Conservation (phyloP, 495 filamentous ascomycete species). For the Aspergillus heteromorphus region DNA sequence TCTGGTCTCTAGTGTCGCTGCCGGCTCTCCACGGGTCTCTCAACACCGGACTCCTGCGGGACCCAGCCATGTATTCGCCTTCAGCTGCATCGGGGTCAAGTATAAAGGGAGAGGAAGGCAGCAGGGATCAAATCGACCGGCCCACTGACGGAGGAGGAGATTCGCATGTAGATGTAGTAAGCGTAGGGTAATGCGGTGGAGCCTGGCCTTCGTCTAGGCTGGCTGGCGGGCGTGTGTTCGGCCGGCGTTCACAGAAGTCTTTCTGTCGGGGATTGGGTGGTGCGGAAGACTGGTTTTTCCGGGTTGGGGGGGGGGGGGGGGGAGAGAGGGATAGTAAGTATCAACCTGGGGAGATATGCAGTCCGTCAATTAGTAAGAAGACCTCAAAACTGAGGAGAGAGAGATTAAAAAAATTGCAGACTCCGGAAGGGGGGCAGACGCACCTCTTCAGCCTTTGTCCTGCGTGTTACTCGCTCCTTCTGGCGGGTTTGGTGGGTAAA, state of each 20-base stretch:
- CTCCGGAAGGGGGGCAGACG: slow-evolving; percentile 1
- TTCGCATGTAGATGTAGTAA: slow-evolving; percentile 8
- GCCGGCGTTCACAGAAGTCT: slow-evolving; percentile 33
- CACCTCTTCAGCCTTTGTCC: not conserved
- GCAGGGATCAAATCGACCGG: slow-evolving; percentile 7
- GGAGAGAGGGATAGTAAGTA: slow-evolving; percentile 1
- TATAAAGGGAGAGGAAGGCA: slow-evolving; percentile 7
- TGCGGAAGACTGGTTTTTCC: slow-evolving; percentile 42
- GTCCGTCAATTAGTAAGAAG: slow-evolving; percentile 3
- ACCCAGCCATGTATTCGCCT: slow-evolving; percentile 50
- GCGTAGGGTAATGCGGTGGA: slow-evolving; percentile 16
- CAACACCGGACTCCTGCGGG: slow-evolving; percentile 52
- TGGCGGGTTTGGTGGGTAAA: not conserved
- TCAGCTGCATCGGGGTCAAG: slow-evolving; percentile 39
- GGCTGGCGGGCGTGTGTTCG: slow-evolving; percentile 21
- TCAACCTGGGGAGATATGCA: slow-evolving; percentile 21
- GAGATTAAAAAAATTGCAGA: too few species aligned
- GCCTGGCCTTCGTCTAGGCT: slow-evolving; percentile 14
- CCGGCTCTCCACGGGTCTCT: slow-evolving; percentile 53
- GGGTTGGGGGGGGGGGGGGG: slow-evolving; percentile 17
- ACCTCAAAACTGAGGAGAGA: not conserved
- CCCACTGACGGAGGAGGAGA: slow-evolving; percentile 9
- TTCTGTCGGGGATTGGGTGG: slow-evolving; percentile 21
- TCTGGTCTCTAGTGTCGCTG: slow-evolving; percentile 36
- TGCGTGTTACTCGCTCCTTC: not conserved